A percentile compares a stretch with the other conserved stretches of the same genome.
Evolutionary conservation across 2,329 filamentous ascomycete genomes (phyloP).

Genomic region (Clonostachys byssicola): DNA sequence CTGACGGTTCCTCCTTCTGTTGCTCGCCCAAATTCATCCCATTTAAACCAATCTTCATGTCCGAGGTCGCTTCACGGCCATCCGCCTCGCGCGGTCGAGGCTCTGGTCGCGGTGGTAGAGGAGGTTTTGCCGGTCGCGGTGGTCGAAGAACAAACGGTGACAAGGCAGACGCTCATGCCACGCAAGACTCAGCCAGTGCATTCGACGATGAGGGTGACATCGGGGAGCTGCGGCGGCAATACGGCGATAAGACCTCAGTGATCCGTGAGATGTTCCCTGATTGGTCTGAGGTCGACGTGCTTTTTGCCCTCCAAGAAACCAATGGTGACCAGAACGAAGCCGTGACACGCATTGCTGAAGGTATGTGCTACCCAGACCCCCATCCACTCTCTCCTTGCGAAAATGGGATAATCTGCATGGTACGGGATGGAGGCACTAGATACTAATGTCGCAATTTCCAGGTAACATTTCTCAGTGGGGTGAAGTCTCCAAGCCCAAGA

Average conservation of each 20-base stretch:
- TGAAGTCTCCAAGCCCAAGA: constrained; percentile 78
- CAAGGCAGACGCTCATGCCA: constrained; percentile 46
- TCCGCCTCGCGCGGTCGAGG: constrained; percentile 84
- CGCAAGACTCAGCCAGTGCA: constrained; percentile 53
- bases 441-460: constrained; percentile 21
- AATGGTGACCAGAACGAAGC: constrained; percentile 72
- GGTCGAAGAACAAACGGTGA: constrained; percentile 76
- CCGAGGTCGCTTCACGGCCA: constrained; percentile 86
- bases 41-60: constrained; percentile 61
- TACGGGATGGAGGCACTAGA: too few relatives aligned
- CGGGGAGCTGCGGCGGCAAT: constrained; percentile 86
- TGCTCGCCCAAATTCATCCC: constrained; percentile 13
- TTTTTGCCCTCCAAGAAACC: constrained; percentile 88
- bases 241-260: constrained; percentile 71
- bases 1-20: constrained; percentile 24
- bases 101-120: constrained; percentile 80
- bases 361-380: constrained; percentile 37
- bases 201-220: constrained; percentile 85
- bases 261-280: constrained; percentile 92
- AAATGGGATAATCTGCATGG: neutral
- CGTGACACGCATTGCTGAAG: constrained; percentile 76
- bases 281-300: constrained; percentile 93
- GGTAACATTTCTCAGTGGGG: constrained; percentile 80
- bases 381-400: neutral
- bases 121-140: constrained; percentile 68